Evolutionary conservation across 805 yeast genomes (phyloP).

Genomic region (Yarrowia hollandica): DNA sequence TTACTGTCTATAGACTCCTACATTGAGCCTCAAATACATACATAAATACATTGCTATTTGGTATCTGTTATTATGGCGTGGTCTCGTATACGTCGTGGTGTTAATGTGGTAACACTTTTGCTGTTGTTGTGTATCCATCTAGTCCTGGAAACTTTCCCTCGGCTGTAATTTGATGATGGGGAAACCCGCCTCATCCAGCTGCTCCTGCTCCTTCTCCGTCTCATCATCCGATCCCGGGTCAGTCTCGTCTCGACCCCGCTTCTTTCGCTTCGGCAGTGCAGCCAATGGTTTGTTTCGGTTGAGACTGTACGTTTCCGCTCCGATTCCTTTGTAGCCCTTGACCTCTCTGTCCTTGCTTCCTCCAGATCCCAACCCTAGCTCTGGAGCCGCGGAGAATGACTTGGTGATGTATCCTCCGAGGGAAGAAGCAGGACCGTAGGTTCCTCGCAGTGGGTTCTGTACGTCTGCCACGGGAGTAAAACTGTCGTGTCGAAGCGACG

Average conservation of each 20-base stretch:
- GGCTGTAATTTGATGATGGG: slow-evolving; percentile 17
- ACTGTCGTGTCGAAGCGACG: slow-evolving; percentile 11
- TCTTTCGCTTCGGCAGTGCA: slow-evolving; percentile 2
- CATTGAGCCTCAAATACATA: too few relatives aligned
- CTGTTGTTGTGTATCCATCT: neutral
- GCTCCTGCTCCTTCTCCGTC: slow-evolving; percentile 2
- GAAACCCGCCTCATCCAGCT: neutral
- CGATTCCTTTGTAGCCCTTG: slow-evolving; percentile 9
- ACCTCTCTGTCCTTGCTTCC: neutral
- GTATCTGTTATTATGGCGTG: slow-evolving; percentile 7
- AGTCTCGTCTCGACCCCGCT: slow-evolving; percentile 17
- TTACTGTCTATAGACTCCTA: too few relatives aligned
- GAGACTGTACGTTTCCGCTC: slow-evolving; percentile 11
- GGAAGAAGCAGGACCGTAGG: slow-evolving; percentile 3
- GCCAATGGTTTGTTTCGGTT: slow-evolving; percentile 24
- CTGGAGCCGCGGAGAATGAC: slow-evolving; percentile 22
- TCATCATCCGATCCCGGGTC: slow-evolving; percentile 9
- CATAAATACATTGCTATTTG: neutral
- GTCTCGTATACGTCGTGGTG: slow-evolving; percentile 7
- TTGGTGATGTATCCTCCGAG: slow-evolving; percentile 9
- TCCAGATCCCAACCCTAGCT: neutral
- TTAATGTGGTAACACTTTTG: too few relatives aligned
- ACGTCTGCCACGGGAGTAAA: neutral
- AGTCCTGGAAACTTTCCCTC: slow-evolving; percentile 19
- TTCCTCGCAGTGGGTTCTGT: slow-evolving; percentile 15